Evolutionary conservation across 2,329 filamentous ascomycete genomes (phyloP).

Genomic region (Cordyceps cicadae): DNA sequence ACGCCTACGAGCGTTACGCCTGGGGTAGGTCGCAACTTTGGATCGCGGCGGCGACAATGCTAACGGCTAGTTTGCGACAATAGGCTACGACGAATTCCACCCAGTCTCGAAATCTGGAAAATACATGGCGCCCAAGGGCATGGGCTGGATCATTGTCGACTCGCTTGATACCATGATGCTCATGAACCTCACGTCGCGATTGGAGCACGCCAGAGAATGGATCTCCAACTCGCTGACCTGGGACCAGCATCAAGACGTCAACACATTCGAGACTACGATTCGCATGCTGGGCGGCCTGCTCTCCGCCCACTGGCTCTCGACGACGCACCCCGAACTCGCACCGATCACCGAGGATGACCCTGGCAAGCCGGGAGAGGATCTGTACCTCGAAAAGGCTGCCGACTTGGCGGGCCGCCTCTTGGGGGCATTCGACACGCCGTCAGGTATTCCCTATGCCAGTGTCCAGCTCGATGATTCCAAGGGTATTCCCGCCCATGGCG

Average conservation of each 20-base stretch:
- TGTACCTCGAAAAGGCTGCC: conserved; percentile 92
- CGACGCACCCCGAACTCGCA: conserved; percentile 69
- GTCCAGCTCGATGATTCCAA: conserved; percentile 73
- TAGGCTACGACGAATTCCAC: conserved; percentile 77
- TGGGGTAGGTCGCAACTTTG: conserved; percentile 60
- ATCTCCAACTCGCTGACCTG: conserved; percentile 72
- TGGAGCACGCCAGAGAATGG: conserved; percentile 83
- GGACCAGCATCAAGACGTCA: conserved; percentile 90
- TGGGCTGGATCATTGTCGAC: conserved; percentile 98
- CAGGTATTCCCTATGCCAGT: conserved; percentile 83
- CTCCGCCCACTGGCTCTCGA: conserved; percentile 92
- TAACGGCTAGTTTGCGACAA: not conserved
- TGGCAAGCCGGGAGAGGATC: conserved; percentile 69
- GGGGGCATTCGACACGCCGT: conserved; percentile 77
- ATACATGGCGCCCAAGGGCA: conserved; percentile 79
- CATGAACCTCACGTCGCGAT: conserved; percentile 87
- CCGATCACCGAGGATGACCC: conserved; percentile 63
- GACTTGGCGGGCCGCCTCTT: conserved; percentile 84
- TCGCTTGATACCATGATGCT: conserved; percentile 93
- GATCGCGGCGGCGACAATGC: not conserved
- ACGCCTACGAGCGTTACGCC: conserved; percentile 82
- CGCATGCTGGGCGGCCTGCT: conserved; percentile 91
- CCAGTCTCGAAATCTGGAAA: conserved; percentile 70
- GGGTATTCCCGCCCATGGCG: conserved; percentile 73
- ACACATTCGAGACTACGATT: conserved; percentile 96